Conservation (phyloP, 257 asterid species). For the Osmanthus fragrans region DNA sequence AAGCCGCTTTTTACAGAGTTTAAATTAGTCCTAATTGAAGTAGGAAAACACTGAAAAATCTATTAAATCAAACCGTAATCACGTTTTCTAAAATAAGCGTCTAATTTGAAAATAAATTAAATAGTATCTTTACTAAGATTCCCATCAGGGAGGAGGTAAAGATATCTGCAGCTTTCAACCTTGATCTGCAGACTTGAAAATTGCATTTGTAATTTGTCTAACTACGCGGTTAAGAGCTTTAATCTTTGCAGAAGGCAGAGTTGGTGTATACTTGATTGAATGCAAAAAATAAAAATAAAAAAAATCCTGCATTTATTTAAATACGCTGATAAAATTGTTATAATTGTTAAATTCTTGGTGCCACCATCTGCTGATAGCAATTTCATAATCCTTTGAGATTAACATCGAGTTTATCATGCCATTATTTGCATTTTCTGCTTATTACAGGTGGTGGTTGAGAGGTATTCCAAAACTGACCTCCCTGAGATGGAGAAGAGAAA, state of each 20-base stretch:
- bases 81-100: no score
- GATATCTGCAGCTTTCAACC: not conserved
- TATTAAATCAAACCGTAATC: no score
- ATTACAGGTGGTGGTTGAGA: constrained; percentile 82
- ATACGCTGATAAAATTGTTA: not conserved
- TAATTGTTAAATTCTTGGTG: not conserved
- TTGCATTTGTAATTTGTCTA: not conserved
- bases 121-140: no score
- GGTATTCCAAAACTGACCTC: constrained; percentile 79
- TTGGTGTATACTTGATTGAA: not conserved
- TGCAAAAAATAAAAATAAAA: not conserved
- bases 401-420: not conserved
- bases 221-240: not conserved
- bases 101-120: no score
- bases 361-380: constrained; percentile 18
- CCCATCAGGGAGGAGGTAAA: not conserved
- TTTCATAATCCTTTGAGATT: constrained; percentile 8
- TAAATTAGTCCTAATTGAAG: no score
- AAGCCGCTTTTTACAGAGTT: no score
- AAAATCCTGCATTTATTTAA: not conserved
- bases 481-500: constrained; percentile 94
- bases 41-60: no score
- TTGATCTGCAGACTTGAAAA: not conserved
- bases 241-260: constrained; percentile 3
- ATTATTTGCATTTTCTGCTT: constrained; percentile 13